Evolutionary conservation across 805 yeast genomes (phyloP).

Genomic region (Zygotorulaspora chibaensis): DNA sequence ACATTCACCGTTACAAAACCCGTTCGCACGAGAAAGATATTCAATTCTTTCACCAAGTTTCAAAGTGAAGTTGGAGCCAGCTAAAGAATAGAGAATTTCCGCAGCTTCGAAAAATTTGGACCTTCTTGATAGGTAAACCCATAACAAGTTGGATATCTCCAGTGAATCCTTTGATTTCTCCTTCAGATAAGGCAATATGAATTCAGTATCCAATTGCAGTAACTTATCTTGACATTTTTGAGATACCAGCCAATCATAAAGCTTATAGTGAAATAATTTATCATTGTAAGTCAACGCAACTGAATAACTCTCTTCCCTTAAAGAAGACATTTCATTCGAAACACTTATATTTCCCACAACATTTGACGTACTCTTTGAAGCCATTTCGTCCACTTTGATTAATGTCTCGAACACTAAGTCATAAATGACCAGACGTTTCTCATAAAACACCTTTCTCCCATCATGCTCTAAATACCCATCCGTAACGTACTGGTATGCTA

Average conservation of each 20-base stretch:
- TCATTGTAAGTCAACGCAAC: slow-evolving; percentile 72
- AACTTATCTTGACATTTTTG: slow-evolving; percentile 75
- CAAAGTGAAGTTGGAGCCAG: slow-evolving; percentile 68
- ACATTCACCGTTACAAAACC: slow-evolving; percentile 81
- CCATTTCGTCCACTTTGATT: slow-evolving; percentile 62
- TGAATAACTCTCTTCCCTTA: slow-evolving; percentile 69
- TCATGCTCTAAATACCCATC: slow-evolving; percentile 50
- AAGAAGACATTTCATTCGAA: slow-evolving; percentile 43
- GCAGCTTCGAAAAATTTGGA: slow-evolving; percentile 83
- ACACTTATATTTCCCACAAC: slow-evolving; percentile 14
- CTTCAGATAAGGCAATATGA: slow-evolving; percentile 68
- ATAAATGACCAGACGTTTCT: slow-evolving; percentile 57
- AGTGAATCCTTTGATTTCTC: slow-evolving; percentile 61
- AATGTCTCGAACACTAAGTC: slow-evolving; percentile 71
- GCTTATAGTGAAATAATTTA: slow-evolving; percentile 82
- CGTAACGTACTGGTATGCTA: slow-evolving; percentile 52
- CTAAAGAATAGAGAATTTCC: slow-evolving; percentile 63
- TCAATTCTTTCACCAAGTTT: slow-evolving; percentile 74
- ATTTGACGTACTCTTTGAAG: slow-evolving; percentile 37
- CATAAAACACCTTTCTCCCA: slow-evolving; percentile 47
- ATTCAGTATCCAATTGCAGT: slow-evolving; percentile 77
- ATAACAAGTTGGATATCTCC: slow-evolving; percentile 73
- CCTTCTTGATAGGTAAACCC: slow-evolving; percentile 84
- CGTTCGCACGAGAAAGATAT: slow-evolving; percentile 85
- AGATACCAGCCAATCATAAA: slow-evolving; percentile 86